Evolutionary conservation across 2,329 filamentous ascomycete genomes (phyloP), one percentile per base, ranked within the genome.

Genomic region (Fusarium poae): DNA sequence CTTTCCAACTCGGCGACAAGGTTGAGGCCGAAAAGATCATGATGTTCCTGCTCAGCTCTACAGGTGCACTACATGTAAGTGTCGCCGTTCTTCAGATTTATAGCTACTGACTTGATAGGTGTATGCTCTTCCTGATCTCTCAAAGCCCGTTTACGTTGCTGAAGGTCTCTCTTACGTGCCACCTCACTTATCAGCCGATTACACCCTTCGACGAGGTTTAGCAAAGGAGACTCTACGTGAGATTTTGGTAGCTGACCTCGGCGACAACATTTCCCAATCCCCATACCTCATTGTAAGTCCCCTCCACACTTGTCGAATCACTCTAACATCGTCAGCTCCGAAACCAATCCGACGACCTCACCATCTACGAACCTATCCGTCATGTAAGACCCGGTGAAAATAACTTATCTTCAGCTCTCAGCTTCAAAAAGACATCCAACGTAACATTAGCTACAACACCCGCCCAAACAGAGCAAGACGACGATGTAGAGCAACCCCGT

Each of bases 281-380:
- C 93, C 95, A 9, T 93, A 97, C 77, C 83, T 99, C 21, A 90
- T 98, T 71, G 92, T 95, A 82, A 81, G 90, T 79, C 42, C 30
- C 21, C 4, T 16, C 4, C 5, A 18, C 3, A 1, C 25, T 39
- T 0, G 0, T 18, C 12, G 13, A 6, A 10, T 6, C 30, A 42
- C 8, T 48, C 65, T 65, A 10, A 63, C 30, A 20, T 58, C 65
- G 15, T 20, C 67, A 94, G 91, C 82, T 94, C 29, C 92, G 95
- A 51, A 93, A 93, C 49, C 85, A 87, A 12, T 90, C 88, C 62
- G 91, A 97, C 68, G 94, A 98, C 75, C 82, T 98, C 34, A 91
- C 91, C 13, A 86, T 98, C 45, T 99, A 98, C 77, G 89, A 96
- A 76, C 94, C 95, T 2, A 91, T 93, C 71, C 84, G 87, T 42